These are phyloP conservation scores for Leccinum subrobustum DNA, from an alignment of 1,284 basidiomycete genomes.

Conservation along the genomic window DNA sequence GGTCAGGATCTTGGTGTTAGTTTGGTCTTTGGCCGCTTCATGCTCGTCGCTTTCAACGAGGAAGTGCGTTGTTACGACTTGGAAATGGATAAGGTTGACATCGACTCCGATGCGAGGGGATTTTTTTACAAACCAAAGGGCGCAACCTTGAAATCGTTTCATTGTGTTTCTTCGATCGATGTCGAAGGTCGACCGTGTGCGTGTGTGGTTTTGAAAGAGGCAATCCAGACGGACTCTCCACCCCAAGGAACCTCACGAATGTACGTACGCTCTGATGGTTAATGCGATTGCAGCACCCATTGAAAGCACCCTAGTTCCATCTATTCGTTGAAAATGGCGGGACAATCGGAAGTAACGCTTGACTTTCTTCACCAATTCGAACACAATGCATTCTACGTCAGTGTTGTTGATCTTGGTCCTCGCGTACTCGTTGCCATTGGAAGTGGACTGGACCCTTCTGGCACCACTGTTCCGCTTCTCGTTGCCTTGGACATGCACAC, in stretches of 20 bases:
- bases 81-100: background rate
- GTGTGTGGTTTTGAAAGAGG: constrained; percentile 18
- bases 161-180: constrained; percentile 16
- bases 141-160: constrained; percentile 7
- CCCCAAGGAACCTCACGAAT: background rate
- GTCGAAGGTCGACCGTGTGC: constrained; percentile 15
- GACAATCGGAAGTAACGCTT: background rate
- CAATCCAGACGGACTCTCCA: background rate
- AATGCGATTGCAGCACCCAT: too few relatives aligned
- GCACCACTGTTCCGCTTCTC: background rate
- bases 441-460: background rate
- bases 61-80: background rate
- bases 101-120: too few relatives aligned
- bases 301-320: constrained; percentile 10
- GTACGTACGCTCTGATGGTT: too few relatives aligned
- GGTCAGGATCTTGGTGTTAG: background rate
- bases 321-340: constrained; percentile 9
- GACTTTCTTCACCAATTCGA: constrained; percentile 11
- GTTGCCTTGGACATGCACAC: constrained; percentile 21
- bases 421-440: constrained; percentile 10
- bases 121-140: constrained; percentile 4
- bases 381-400: background rate
- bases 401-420: constrained; percentile 17
- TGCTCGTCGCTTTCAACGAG: background rate
- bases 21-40: background rate